Percentiles rank a stretch among this genome's conserved stretches.
Conservation (phyloP, 805 yeast genomes). For the Candida quercuum region DNA sequence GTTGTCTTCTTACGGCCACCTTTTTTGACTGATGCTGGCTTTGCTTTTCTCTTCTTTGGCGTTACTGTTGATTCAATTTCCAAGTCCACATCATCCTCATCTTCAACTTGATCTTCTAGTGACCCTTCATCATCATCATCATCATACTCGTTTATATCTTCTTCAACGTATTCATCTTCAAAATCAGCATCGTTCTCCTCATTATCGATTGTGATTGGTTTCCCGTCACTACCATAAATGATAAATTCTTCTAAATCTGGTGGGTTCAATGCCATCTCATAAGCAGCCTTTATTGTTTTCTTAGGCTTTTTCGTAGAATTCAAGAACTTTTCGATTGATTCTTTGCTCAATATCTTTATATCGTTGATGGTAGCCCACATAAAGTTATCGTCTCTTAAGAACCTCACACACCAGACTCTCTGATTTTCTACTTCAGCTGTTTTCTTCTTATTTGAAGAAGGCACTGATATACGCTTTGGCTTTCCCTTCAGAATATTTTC, state of each 20-base stretch:
- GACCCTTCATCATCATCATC: constrained; percentile 14
- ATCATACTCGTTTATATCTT: constrained; percentile 25
- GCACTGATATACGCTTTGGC: constrained; percentile 36
- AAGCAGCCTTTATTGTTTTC: constrained; percentile 44
- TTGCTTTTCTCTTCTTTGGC: constrained; percentile 10
- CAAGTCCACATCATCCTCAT: constrained; percentile 21
- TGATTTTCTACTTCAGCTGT: constrained; percentile 5
- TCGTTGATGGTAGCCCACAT: constrained; percentile 59
- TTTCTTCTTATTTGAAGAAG: constrained; percentile 7
- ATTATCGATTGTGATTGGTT: constrained; percentile 28
- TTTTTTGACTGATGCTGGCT: constrained; percentile 10
- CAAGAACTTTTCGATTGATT: constrained; percentile 37
- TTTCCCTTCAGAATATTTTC: constrained; percentile 42
- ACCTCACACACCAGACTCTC: constrained; percentile 50
- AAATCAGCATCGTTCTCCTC: constrained; percentile 29
- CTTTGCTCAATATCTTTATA: constrained; percentile 38
- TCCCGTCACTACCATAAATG: constrained; percentile 36
- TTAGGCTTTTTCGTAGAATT: constrained; percentile 32
- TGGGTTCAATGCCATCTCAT: constrained; percentile 48
- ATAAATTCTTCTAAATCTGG: constrained; percentile 42
- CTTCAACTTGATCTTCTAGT: constrained; percentile 10
- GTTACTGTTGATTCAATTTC: constrained; percentile 5
- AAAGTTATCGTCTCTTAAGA: constrained; percentile 68
- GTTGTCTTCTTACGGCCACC: constrained; percentile 9
- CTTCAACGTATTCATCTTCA: constrained; percentile 12